Base-by-base conservation (phyloP, 2,329 filamentous ascomycete species). In the Neonectria neomacrospora region DNA sequence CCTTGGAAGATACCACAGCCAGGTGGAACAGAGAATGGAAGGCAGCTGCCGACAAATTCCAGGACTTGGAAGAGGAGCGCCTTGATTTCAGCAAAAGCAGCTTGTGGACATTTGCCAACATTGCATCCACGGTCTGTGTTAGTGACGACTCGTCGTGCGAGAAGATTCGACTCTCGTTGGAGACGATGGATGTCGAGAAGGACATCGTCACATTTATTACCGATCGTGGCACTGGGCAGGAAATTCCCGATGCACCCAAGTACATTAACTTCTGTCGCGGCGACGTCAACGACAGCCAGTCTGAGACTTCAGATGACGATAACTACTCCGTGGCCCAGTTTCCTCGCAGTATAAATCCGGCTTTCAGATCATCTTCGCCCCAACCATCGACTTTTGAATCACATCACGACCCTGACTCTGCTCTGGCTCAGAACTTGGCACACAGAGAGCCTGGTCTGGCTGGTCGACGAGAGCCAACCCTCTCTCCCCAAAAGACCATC, bases 11-110 rank as follows among this genome's bases (percentile, higher is more conserved):
- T 71, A 99, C 96, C 0, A 99, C 96, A 0, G 91, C 89, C 5
- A 87, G 95, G 58, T 99, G 96, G 96, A 99, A 99, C 76, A 88
- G 95, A 73, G 96, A 99, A 77, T 99, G 96, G 96, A 99, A 98
- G 80, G 89, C 92, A 20, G 96, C 95, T 1, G 97, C 96, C 73
- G 96, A 96, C 84, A 99, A 98, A 82, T 99, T 99, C 79, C 96
- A 99, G 82, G 96, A 99, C 74, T 87, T 99, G 12, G 96, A 99
- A 80, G 96, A 99, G 78, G 96, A 99, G 80, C 88, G 96, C 45
- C 86, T 99, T 41, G 96, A 99, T 79, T 99, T 97, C 76, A 94
- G 94, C 69, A 99, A 98, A 84, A 97, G 92, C 80, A 98, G 96
- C 74, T 83, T 99, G 8, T 99, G 96, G 96, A 95, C 90, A 14